Evolutionary conservation across 345 rosid species (phyloP), one percentile per base, ranked within the genome.

Genomic region (Geranium rotundifolium): DNA sequence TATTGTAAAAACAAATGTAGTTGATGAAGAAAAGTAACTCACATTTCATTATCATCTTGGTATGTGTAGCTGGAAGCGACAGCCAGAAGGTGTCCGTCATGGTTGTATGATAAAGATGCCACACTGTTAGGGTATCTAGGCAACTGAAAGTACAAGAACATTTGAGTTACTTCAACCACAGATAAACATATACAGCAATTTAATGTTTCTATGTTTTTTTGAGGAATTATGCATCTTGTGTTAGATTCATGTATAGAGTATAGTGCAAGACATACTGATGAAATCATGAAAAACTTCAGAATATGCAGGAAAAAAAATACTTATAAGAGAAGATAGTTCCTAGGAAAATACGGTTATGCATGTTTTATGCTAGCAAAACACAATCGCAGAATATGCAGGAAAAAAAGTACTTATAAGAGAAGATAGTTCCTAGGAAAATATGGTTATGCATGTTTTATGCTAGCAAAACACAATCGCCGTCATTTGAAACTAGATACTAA

Each of bases 1-100:
- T 37, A 37, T 1, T 5, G 46, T n/a, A n/a, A n/a, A n/a, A n/a
- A n/a, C n/a, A n/a, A 37, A 37, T 37, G 46, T 37, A 37, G 46
- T 10, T 37, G 46, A 37, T 37, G 12, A 46, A 46, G 52, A 46
- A 46, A 9, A 46, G 52, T 20, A 17, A 29, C 91, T 80, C 67
- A 91, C 98, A 63, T 71, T 78, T 87, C 92, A 64, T 65, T 71
- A 52, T 87, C 90, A 76, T 82, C 83, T 67, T 85, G 83, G 73
- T 85, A 87, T 31, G 87, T 82, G 73, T 73, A 69, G 71, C 89
- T 82, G 63, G 88, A 77, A 65, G 92, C 96, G 63, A 89, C 77
- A 0, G 98, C 98, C 72, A 91, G 75, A 68, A 89, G 77, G 57
- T 73, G 75, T 67, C 92, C 95, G 17, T 37, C 69, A 49, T 69